Conservation (phyloP, 345 rosid genomes). For the Citrus hindsii region DNA sequence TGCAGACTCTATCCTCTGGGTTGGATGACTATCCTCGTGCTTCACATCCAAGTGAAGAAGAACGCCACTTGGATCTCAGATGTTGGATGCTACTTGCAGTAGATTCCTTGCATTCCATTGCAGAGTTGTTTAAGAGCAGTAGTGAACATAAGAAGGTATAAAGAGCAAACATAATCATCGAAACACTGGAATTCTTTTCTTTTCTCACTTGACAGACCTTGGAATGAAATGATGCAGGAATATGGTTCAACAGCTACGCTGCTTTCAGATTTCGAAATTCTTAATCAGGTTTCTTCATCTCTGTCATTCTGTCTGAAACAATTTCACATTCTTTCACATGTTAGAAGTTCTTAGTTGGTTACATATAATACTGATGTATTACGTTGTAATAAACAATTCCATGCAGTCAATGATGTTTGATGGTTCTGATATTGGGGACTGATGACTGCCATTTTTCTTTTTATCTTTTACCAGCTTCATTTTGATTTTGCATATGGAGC, state of each 20-base stretch:
- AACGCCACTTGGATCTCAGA: conserved; percentile 90
- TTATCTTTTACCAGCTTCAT: conserved; percentile 62
- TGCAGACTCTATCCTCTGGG: conserved; percentile 75
- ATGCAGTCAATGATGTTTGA: not conserved
- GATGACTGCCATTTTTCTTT: not conserved
- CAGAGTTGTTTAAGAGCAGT: conserved; percentile 40
- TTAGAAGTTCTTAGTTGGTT: conserved; percentile 1
- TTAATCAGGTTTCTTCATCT: conserved; percentile 62
- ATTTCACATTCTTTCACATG: not conserved
- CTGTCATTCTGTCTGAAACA: conserved; percentile 2
- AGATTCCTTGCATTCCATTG: conserved; percentile 74
- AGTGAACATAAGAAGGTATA: conserved; percentile 43
- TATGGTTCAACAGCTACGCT: conserved; percentile 53
- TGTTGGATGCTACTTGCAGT: conserved; percentile 98
- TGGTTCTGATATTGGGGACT: not conserved
- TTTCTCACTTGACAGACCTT: conserved; percentile 8
- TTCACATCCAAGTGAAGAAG: conserved; percentile 87
- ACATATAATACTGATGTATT: not conserved
- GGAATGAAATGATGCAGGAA: conserved; percentile 43
- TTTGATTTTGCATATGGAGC: conserved; percentile 72
- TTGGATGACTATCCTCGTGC: conserved; percentile 96
- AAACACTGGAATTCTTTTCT: not conserved
- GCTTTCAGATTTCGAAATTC: conserved; percentile 71
- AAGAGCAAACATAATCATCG: not conserved
- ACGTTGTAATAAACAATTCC: not conserved